A percentile compares a stretch with the other conserved stretches of the same genome.
Conservation (phyloP, 2,329 filamentous ascomycete genomes). For the Curvularia sp. region DNA sequence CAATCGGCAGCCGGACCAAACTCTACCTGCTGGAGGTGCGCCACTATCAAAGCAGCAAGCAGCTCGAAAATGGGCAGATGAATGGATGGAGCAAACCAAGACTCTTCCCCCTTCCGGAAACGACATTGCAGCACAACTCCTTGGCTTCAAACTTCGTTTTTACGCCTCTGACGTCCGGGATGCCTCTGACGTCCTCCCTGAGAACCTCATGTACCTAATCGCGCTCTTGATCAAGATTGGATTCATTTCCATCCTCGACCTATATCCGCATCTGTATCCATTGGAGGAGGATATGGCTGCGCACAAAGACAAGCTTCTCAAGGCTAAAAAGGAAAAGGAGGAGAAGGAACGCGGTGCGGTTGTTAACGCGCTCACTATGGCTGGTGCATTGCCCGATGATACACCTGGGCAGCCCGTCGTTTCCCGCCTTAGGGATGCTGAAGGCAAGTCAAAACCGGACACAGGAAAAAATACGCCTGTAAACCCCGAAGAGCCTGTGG, state of each 20-base stretch:
- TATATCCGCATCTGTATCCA: conserved; percentile 92
- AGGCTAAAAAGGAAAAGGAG: conserved; percentile 74
- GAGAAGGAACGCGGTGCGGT: conserved; percentile 70
- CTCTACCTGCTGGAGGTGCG: conserved; percentile 27
- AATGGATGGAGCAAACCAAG: conserved; percentile 82
- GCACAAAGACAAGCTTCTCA: conserved; percentile 71
- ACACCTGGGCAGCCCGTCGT: conserved; percentile 59
- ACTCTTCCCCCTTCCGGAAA: conserved; percentile 87
- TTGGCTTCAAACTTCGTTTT: conserved; percentile 96
- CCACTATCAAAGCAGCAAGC: conserved; percentile 53
- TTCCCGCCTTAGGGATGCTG: conserved; percentile 60
- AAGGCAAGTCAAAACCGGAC: conserved; percentile 58
- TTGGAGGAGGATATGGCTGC: conserved; percentile 81
- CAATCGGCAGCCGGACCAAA: conserved; percentile 43
- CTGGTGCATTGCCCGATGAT: conserved; percentile 87
- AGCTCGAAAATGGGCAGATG: conserved; percentile 47
- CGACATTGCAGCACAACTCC: conserved; percentile 87
- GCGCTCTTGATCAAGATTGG: conserved; percentile 95
- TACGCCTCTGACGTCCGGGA: conserved; percentile 84
- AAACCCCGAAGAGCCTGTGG: conserved; percentile 51
- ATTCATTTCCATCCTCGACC: conserved; percentile 88
- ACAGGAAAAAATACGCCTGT: conserved; percentile 55
- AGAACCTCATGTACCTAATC: conserved; percentile 90
- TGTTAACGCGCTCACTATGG: conserved; percentile 84
- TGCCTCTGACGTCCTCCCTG: conserved; percentile 78